A percentile compares a stretch with the other conserved stretches of the same genome.
phyloP scores from a whole-genome alignment of 352 stramenopile genomes.

The Phytophthora idaei region DNA sequence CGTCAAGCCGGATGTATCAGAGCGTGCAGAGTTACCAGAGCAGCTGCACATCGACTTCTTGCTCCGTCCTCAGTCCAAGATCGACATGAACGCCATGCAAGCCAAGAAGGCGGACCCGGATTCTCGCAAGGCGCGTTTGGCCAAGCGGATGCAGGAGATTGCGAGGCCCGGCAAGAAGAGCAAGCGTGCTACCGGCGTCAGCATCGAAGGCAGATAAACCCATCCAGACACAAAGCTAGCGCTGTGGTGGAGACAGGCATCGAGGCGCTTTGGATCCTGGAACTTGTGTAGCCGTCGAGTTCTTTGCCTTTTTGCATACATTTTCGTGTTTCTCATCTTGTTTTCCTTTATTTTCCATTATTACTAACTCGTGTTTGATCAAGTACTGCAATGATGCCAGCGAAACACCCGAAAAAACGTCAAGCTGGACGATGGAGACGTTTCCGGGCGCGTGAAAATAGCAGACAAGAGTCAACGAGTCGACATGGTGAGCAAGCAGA shows the following conservation, averaged over 20 bases:
- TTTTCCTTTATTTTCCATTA: slow-evolving; percentile 4
- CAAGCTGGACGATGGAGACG: slow-evolving; percentile 3
- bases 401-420: slow-evolving; percentile 7
- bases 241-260: slow-evolving; percentile 1
- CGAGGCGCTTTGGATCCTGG: slow-evolving; percentile 12
- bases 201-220: slow-evolving; percentile 82
- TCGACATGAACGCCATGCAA: slow-evolving; percentile 66
- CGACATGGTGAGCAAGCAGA: slow-evolving; percentile 38
- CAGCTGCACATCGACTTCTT: slow-evolving; percentile 85
- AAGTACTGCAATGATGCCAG: slow-evolving; percentile 14
- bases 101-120: slow-evolving; percentile 75
- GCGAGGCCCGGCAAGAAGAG: slow-evolving; percentile 76
- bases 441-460: slow-evolving; percentile 33
- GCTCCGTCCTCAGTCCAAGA: slow-evolving; percentile 81
- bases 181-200: slow-evolving; percentile 77
- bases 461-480: slow-evolving; percentile 9
- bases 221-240: slow-evolving; percentile 6
- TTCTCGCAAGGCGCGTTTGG: slow-evolving; percentile 79
- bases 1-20: slow-evolving; percentile 51
- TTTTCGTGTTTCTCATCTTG: slow-evolving; percentile 8
- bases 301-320: slow-evolving; percentile 38
- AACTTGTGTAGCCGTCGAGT: slow-evolving; percentile 32
- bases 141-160: slow-evolving; percentile 90
- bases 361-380: slow-evolving; percentile 22
- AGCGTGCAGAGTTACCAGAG: slow-evolving; percentile 73